Evolutionary conservation across 2,329 filamentous ascomycete genomes (phyloP), one percentile per base, ranked within the genome.

Genomic region (Fusarium aywerte): DNA sequence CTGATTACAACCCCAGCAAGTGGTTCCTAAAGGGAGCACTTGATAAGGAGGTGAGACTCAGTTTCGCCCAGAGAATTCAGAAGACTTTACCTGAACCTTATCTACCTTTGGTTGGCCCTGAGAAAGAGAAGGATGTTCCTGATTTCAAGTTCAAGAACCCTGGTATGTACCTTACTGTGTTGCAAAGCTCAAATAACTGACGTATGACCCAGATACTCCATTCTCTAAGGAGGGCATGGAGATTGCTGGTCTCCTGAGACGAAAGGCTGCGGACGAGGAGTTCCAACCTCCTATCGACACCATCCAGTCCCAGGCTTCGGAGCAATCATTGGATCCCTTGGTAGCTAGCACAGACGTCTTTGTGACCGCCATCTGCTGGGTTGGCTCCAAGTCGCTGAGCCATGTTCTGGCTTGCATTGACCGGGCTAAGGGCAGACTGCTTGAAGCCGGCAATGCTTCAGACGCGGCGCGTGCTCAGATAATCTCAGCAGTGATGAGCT

Each of bases 371-470:
- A 94, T 99, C 69, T 96, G 95, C 81, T 96, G 89, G 80, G 90
- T 97, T 47, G 96, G 96, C 42, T 94, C 92, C 67, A 99, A 99
- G 80, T 97, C 95, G 1, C 87, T 99, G 31, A 97, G 94, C 13
- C 96, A 99, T 78, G 93, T 97, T 5, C 87, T 99, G 16, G 96
- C 94, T 10, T 97, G 92, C 77, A 97, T 99, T 68, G 96, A 99
- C 79, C 91, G 96, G 59, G 95, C 91, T 80, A 97, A 97, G 80
- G 92, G 95, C 54, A 89, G 93, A 29, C 88, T 99, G 1, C 83
- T 97, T 3, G 89, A 91, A 58, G 89, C 95, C 35, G 93, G 92
- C 1, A 84, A 89, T 2, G 85, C 88, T 43, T 95, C 92, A 0
- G 87, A 93, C 59, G 85, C 86, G 4, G 93, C 93, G 2, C 89